Percentiles rank a stretch among this genome's conserved stretches.
Evolutionary conservation across 805 yeast genomes (phyloP).

Genomic region (Yamadazyma paraphyllophila): DNA sequence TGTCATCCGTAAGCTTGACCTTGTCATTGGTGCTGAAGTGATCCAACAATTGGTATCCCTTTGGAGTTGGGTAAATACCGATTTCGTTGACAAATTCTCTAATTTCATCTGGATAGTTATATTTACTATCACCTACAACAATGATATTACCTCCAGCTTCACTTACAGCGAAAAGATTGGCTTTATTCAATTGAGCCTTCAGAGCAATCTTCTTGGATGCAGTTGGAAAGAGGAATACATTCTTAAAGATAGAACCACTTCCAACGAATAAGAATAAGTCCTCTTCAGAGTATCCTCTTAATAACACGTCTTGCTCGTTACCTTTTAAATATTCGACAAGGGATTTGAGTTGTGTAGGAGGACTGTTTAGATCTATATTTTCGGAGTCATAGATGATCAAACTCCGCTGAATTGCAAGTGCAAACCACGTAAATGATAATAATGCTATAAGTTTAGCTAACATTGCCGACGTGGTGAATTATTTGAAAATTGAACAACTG

Average conservation of each 20-base stretch:
- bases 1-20: constrained; percentile 28
- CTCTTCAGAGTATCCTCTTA: constrained; percentile 22
- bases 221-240: constrained; percentile 32
- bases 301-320: constrained; percentile 9
- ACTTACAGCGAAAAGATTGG: constrained; percentile 55
- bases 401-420: constrained; percentile 16
- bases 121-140: constrained; percentile 50
- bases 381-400: constrained; percentile 36
- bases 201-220: constrained; percentile 31
- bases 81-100: constrained; percentile 70
- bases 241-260: constrained; percentile 6
- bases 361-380: constrained; percentile 19
- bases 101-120: constrained; percentile 40
- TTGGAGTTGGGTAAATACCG: constrained; percentile 84
- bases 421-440: constrained; percentile 10
- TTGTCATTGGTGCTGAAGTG: constrained; percentile 48
- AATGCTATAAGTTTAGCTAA: constrained; percentile 11
- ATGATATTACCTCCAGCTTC: constrained; percentile 74
- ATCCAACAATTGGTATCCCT: constrained; percentile 61
- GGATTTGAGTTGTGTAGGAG: constrained; percentile 17
- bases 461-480: constrained; percentile 8
- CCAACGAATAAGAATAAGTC: constrained; percentile 14
- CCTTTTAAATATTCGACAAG: constrained; percentile 23
- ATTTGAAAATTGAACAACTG: constrained; percentile 1
- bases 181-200: constrained; percentile 29